phyloP scores from a whole-genome alignment of 805 yeast species.

The Teunomyces gatunensis region DNA sequence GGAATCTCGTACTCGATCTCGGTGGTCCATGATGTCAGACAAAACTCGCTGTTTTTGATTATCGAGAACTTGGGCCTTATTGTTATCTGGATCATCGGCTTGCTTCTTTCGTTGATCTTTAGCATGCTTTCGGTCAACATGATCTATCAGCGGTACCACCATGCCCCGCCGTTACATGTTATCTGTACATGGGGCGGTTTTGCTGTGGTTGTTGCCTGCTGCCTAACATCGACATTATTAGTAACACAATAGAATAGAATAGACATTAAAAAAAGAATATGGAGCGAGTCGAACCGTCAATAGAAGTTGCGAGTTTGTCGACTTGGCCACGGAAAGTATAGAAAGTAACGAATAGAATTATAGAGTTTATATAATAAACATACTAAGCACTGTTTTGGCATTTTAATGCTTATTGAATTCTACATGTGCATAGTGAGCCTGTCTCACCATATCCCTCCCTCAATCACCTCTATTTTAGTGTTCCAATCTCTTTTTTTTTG shows the following conservation, averaged over 20 bases:
- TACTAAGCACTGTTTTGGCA: too few species aligned
- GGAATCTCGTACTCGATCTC: conserved; percentile 37
- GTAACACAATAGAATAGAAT: background rate
- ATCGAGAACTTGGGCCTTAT: conserved; percentile 33
- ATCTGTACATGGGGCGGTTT: conserved; percentile 25
- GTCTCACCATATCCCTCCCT: too few species aligned
- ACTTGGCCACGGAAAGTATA: conserved; percentile 34
- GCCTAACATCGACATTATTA: conserved; percentile 15
- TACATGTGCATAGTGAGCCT: too few species aligned
- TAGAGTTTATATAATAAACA: too few species aligned
- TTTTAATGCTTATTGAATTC: too few species aligned
- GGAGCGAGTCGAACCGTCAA: conserved; percentile 53
- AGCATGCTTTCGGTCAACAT: conserved; percentile 36
- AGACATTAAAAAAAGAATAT: conserved; percentile 25
- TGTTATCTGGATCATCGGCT: conserved; percentile 29
- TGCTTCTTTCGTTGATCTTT: conserved; percentile 30
- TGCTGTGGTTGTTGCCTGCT: conserved; percentile 19
- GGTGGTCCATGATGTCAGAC: conserved; percentile 15
- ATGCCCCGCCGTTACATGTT: conserved; percentile 25
- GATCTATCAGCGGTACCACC: conserved; percentile 28
- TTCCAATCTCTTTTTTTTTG: background rate
- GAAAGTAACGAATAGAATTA: too few species aligned
- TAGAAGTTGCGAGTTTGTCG: conserved; percentile 52
- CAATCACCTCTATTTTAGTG: too few species aligned
- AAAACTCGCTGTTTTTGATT: conserved; percentile 22